Evolutionary conservation across 2,329 filamentous ascomycete species (phyloP).

Genomic region (Alternaria conjuncta): DNA sequence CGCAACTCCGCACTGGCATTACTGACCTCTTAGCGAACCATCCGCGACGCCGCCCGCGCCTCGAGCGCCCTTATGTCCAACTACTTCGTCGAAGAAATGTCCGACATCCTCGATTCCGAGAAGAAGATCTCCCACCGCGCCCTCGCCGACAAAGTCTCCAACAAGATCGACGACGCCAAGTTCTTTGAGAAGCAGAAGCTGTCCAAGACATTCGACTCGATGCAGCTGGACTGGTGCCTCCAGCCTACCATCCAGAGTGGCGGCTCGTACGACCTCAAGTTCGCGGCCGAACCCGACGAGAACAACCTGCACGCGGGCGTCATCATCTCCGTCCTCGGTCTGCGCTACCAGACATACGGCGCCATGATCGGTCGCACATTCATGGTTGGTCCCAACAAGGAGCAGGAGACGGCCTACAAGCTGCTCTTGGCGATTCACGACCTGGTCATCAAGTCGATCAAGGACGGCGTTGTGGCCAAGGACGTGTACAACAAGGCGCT

Average conservation of each 20-base stretch:
- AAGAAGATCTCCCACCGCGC: constrained; percentile 94
- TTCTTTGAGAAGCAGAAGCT: constrained; percentile 91
- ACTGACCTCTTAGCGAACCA: constrained; percentile 67
- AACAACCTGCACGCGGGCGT: constrained; percentile 86
- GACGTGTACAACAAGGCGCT: constrained; percentile 92
- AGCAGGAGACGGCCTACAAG: constrained; percentile 93
- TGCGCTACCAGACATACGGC: constrained; percentile 95
- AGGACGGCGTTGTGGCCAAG: constrained; percentile 83
- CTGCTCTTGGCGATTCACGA: constrained; percentile 85
- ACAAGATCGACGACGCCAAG: constrained; percentile 90
- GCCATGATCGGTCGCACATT: constrained; percentile 93
- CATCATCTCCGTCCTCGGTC: constrained; percentile 88
- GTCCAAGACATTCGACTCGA: constrained; percentile 82
- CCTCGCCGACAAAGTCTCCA: constrained; percentile 84
- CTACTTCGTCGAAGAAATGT: constrained; percentile 99
- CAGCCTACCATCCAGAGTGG: constrained; percentile 93
- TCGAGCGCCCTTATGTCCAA: constrained; percentile 94
- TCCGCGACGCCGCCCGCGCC: constrained; percentile 92
- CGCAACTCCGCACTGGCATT: not conserved
- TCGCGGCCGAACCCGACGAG: constrained; percentile 78
- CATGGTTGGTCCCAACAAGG: constrained; percentile 94
- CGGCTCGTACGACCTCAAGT: constrained; percentile 89
- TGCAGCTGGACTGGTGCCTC: constrained; percentile 92
- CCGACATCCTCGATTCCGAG: constrained; percentile 90
- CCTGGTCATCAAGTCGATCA: constrained; percentile 86